Evolutionary conservation across 495 filamentous ascomycete genomes (phyloP).

Genomic region (Aspergillus nanangensis): DNA sequence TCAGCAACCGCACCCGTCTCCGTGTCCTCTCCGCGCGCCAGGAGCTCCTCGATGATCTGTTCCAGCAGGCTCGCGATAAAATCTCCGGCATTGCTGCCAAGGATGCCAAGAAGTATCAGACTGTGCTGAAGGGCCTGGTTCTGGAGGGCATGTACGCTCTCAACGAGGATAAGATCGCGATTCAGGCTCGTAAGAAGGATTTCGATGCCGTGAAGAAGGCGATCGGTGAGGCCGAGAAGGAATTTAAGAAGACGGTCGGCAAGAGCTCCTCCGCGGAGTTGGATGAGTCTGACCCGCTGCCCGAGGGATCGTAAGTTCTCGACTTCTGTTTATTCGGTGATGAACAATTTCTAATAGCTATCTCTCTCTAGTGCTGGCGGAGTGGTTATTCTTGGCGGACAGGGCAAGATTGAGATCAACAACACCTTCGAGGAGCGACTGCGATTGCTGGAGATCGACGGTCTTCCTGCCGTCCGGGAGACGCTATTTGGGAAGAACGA

Average conservation of each 20-base stretch:
- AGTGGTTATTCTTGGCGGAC: conserved; percentile 69
- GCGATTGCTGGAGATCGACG: conserved; percentile 74
- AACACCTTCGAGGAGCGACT: conserved; percentile 95
- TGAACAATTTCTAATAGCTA: conserved; percentile 10
- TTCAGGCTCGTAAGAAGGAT: conserved; percentile 79
- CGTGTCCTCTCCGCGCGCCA: conserved; percentile 81
- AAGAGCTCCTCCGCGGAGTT: conserved; percentile 61
- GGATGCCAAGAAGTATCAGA: conserved; percentile 70
- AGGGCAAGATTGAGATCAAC: conserved; percentile 96
- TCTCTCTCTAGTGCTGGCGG: conserved; percentile 66
- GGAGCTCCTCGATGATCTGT: conserved; percentile 88
- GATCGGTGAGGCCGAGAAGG: conserved; percentile 64
- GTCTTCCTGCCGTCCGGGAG: conserved; percentile 78
- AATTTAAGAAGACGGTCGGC: conserved; percentile 72
- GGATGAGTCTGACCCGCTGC: conserved; percentile 74
- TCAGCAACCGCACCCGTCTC: conserved; percentile 91
- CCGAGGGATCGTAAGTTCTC: conserved; percentile 78
- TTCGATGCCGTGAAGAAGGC: conserved; percentile 67
- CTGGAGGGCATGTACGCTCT: conserved; percentile 89
- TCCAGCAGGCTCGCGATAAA: conserved; percentile 68
- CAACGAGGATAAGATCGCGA: conserved; percentile 67
- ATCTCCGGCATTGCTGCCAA: conserved; percentile 56
- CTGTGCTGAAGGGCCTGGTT: conserved; percentile 69
- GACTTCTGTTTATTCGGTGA: conserved; percentile 1
- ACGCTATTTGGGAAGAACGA: conserved; percentile 86